phyloP scores from a whole-genome alignment of 306 rosid species.

The Cicer pinnatifidum region DNA sequence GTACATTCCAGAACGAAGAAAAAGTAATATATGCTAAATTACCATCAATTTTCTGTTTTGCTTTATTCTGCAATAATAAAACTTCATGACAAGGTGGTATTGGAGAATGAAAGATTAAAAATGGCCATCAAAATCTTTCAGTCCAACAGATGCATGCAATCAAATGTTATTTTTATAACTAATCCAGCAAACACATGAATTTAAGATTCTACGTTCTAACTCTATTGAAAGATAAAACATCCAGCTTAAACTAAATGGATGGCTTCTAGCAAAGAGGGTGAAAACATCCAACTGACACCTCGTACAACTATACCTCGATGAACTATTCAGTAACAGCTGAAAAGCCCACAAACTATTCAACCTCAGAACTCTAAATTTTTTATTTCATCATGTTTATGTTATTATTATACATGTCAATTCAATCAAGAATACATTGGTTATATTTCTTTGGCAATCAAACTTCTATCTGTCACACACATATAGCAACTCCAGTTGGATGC shows the following conservation, averaged over 20 bases:
- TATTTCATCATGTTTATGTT: constrained; percentile 8
- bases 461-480: constrained; percentile 21
- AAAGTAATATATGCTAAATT: constrained; percentile 10
- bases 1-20: constrained; percentile 15
- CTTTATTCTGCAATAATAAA: constrained; percentile 14
- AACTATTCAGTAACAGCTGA: constrained; percentile 31
- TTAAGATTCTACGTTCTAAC: constrained; percentile 35
- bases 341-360: constrained; percentile 19
- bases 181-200: not conserved
- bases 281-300: constrained; percentile 33
- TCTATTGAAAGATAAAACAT: constrained; percentile 10
- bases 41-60: not conserved
- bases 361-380: constrained; percentile 2
- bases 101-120: constrained; percentile 22
- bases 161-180: constrained; percentile 7
- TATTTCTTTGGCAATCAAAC: constrained; percentile 39
- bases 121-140: constrained; percentile 24
- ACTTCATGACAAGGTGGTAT: constrained; percentile 10
- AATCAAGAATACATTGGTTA: constrained; percentile 24
- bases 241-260: constrained; percentile 32
- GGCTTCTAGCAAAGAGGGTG: not conserved
- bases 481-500: constrained; percentile 28
- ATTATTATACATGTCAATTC: constrained; percentile 1
- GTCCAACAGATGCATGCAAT: constrained; percentile 17
- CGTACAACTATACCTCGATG: constrained; percentile 7